Evolutionary conservation across 2,329 filamentous ascomycete genomes (phyloP).

Genomic region (Capronia epimyces): DNA sequence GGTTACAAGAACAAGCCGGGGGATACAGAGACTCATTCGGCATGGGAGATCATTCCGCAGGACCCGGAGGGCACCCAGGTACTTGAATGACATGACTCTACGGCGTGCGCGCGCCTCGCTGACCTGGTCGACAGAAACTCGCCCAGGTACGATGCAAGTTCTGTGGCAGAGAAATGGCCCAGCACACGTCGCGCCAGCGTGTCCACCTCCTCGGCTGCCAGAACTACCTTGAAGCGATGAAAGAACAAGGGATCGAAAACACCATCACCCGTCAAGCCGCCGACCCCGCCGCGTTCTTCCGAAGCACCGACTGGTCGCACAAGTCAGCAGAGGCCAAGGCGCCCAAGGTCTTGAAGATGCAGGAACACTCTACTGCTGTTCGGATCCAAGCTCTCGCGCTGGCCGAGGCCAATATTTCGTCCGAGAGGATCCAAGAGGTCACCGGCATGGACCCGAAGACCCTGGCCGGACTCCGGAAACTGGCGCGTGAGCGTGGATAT

Average conservation of each 20-base stretch:
- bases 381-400: slow-evolving; percentile 29
- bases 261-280: slow-evolving; percentile 30
- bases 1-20: slow-evolving; percentile 30
- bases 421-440: slow-evolving; percentile 29
- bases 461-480: slow-evolving; percentile 25
- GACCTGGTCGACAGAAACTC: slow-evolving; percentile 23
- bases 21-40: slow-evolving; percentile 30
- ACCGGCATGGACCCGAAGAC: slow-evolving; percentile 30
- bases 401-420: slow-evolving; percentile 28
- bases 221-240: slow-evolving; percentile 29
- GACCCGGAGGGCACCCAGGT: slow-evolving; percentile 28
- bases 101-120: background rate
- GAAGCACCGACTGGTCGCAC: slow-evolving; percentile 21
- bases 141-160: slow-evolving; percentile 31
- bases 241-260: slow-evolving; percentile 27
- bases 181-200: slow-evolving; percentile 31
- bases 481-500: slow-evolving; percentile 29
- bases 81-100: background rate
- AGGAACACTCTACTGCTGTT: slow-evolving; percentile 27
- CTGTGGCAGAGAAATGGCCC: slow-evolving; percentile 29
- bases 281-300: slow-evolving; percentile 28
- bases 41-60: slow-evolving; percentile 30
- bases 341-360: slow-evolving; percentile 29
- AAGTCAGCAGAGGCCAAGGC: slow-evolving; percentile 23
- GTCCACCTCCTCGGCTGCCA: slow-evolving; percentile 29